Evolutionary conservation across 495 filamentous ascomycete genomes (phyloP).

Genomic region (Hypomontagnella submonticulosa): DNA sequence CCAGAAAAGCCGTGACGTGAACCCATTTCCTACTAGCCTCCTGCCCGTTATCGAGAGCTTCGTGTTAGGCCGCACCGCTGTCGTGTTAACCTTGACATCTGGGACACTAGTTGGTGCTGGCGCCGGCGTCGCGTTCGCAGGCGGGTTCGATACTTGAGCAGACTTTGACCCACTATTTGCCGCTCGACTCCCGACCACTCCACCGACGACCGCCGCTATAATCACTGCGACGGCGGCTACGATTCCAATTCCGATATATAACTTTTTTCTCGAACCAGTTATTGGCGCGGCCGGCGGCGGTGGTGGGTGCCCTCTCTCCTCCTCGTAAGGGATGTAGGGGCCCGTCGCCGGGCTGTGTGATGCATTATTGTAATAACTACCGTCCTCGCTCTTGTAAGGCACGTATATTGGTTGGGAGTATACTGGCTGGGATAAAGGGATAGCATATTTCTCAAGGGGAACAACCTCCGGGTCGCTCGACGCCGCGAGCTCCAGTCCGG

Average conservation of each 20-base stretch:
- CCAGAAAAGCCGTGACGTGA: slow-evolving; percentile 40
- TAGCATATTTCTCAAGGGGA: slow-evolving; percentile 4
- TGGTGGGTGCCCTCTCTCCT: background rate
- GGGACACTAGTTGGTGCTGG: background rate
- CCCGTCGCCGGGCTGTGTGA: too few species aligned
- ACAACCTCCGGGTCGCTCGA: slow-evolving; percentile 19
- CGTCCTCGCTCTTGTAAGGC: too few species aligned
- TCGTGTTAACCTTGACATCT: slow-evolving; percentile 18
- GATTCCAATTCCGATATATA: slow-evolving; percentile 20
- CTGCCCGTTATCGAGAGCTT: slow-evolving; percentile 29
- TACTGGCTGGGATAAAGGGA: background rate
- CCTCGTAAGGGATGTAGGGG: background rate
- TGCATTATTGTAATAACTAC: too few species aligned
- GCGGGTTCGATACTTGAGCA: background rate
- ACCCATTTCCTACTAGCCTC: slow-evolving; percentile 25
- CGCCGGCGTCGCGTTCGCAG: background rate
- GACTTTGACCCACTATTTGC: background rate
- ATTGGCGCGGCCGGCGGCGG: background rate
- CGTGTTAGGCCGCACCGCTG: slow-evolving; percentile 22
- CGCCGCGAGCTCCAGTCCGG: slow-evolving; percentile 29
- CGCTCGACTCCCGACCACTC: slow-evolving; percentile 24
- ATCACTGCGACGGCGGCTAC: slow-evolving; percentile 15
- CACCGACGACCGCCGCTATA: slow-evolving; percentile 23
- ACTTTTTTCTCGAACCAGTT: slow-evolving; percentile 16
- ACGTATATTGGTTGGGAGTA: too few species aligned